These are phyloP conservation scores for Phytophthora parvispora DNA, from an alignment of 352 stramenopile species.

Conservation along the genomic window DNA sequence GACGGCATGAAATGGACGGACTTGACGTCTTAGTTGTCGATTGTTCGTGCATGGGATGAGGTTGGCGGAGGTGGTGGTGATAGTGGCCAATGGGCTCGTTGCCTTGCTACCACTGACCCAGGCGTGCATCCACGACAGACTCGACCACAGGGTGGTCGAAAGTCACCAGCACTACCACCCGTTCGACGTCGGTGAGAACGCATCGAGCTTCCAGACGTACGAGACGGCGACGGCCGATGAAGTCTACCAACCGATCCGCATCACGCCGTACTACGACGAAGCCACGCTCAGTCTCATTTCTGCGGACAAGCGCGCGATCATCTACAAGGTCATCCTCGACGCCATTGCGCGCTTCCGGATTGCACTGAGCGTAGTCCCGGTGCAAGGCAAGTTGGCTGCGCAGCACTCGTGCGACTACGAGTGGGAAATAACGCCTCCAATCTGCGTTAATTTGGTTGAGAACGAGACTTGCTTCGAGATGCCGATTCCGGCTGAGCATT, in stretches of 20 bases:
- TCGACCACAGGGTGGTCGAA: slow-evolving; percentile 32
- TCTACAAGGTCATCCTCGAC: slow-evolving; percentile 72
- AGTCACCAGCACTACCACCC: slow-evolving; percentile 42
- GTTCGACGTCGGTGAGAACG: slow-evolving; percentile 32
- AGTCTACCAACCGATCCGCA: slow-evolving; percentile 68
- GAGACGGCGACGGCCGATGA: slow-evolving; percentile 27
- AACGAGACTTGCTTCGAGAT: slow-evolving; percentile 80
- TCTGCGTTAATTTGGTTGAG: slow-evolving; percentile 63
- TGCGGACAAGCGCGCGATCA: slow-evolving; percentile 48
- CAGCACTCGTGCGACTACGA: slow-evolving; percentile 67
- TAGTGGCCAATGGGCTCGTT: background rate
- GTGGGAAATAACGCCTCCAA: slow-evolving; percentile 58
- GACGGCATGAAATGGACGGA: background rate
- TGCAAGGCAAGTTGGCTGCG: slow-evolving; percentile 71
- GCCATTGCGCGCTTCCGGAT: slow-evolving; percentile 70
- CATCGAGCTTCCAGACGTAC: slow-evolving; percentile 49
- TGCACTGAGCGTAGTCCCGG: slow-evolving; percentile 67
- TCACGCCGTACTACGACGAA: slow-evolving; percentile 80
- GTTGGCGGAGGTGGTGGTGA: background rate
- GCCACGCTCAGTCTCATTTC: slow-evolving; percentile 52
- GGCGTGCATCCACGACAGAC: slow-evolving; percentile 42
- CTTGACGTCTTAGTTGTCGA: background rate
- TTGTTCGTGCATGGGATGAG: background rate
- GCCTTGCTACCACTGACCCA: slow-evolving; percentile 1
- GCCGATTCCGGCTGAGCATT: slow-evolving; percentile 71